A percentile compares a stretch with the other conserved stretches of the same genome.
phyloP scores from a whole-genome alignment of 176 grass and related monocot genomes.

The Avena atlantica region DNA sequence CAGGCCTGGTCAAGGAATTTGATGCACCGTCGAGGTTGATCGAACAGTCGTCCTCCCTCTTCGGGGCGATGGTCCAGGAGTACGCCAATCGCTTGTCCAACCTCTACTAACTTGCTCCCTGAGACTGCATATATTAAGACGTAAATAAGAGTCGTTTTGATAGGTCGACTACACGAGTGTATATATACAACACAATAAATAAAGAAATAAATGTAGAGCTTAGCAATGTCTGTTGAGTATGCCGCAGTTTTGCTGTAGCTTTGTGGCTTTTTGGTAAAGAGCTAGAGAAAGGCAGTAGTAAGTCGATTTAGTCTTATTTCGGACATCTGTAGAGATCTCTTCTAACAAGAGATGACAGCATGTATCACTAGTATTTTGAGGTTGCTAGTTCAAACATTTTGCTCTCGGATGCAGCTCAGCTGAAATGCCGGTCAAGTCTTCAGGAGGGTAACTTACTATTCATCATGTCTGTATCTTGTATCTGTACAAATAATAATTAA shows the following conservation, averaged over 20 bases:
- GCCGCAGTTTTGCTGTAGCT: not conserved
- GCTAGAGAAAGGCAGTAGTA: conserved; percentile 14
- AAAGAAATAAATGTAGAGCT: not conserved
- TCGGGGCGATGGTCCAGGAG: conserved; percentile 77
- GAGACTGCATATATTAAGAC: not conserved
- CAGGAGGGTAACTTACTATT: not conserved
- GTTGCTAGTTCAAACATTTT: not conserved
- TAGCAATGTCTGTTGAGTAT: not conserved
- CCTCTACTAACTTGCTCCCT: conserved; percentile 38
- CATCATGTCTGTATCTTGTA: not conserved
- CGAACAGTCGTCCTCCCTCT: conserved; percentile 64
- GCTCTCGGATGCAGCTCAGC: not conserved
- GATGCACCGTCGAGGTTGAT: conserved; percentile 76
- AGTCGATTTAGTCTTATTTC: not conserved
- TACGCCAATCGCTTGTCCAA: conserved; percentile 72
- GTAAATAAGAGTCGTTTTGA: not conserved
- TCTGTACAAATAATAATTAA: not conserved
- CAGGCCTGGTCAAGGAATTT: conserved; percentile 88
- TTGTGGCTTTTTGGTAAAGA: not conserved
- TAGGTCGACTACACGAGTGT: conserved; percentile 2
- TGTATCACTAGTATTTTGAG: not conserved
- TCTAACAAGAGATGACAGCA: not conserved
- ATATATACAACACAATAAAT: not conserved
- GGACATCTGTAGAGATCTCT: not conserved
- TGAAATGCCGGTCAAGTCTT: not conserved